Percentiles rank a stretch among this genome's conserved stretches.
Conservation (phyloP, 805 yeast genomes). For the Saturnispora sanitii region DNA sequence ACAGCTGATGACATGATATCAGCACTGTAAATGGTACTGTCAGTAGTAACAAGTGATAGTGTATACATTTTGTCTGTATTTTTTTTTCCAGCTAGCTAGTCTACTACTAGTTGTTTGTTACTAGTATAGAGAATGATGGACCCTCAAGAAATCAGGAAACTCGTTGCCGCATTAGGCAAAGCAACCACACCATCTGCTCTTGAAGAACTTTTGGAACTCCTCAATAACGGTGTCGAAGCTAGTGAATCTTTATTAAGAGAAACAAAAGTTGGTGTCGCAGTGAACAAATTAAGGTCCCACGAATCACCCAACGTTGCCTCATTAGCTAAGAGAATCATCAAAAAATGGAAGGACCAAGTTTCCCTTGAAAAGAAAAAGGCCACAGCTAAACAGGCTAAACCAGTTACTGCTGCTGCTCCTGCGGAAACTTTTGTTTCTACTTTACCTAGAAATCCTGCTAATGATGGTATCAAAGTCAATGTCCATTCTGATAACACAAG, state of each 20-base stretch:
- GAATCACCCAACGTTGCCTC: slow-evolving; percentile 55
- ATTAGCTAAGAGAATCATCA: slow-evolving; percentile 74
- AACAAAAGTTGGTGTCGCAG: slow-evolving; percentile 95
- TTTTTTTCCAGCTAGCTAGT: not conserved
- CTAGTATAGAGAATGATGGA: slow-evolving; percentile 33
- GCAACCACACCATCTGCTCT: slow-evolving; percentile 55
- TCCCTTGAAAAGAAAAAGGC: slow-evolving; percentile 43
- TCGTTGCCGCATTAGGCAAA: slow-evolving; percentile 67
- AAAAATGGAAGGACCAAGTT: slow-evolving; percentile 85
- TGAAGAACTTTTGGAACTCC: slow-evolving; percentile 50
- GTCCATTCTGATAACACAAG: slow-evolving; percentile 71
- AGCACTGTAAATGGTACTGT: too few species aligned
- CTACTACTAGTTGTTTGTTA: not conserved
- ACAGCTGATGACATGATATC: slow-evolving; percentile 6
- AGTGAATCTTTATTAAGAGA: slow-evolving; percentile 80
- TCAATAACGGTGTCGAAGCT: slow-evolving; percentile 69
- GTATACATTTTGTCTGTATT: not conserved
- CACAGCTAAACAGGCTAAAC: slow-evolving; percentile 3
- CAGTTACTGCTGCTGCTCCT: not conserved
- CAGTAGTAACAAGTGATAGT: not conserved
- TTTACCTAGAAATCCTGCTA: slow-evolving; percentile 66
- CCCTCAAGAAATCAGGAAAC: slow-evolving; percentile 57
- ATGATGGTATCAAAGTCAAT: slow-evolving; percentile 67
- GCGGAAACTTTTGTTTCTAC: slow-evolving; percentile 11
- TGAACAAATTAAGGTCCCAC: slow-evolving; percentile 73